Conservation (phyloP, 2,329 filamentous ascomycete genomes). For the Fusarium brachygibbosum region DNA sequence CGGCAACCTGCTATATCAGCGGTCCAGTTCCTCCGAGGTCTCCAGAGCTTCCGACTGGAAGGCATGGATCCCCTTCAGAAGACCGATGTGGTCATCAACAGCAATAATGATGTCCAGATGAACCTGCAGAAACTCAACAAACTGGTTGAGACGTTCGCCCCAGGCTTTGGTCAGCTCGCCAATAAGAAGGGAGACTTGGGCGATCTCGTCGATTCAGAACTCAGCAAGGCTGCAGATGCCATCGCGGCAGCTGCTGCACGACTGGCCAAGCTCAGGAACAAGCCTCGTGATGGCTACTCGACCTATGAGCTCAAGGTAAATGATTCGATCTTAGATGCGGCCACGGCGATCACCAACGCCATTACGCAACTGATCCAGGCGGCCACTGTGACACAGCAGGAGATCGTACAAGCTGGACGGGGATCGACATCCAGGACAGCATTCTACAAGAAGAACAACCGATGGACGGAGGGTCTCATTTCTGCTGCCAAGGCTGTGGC, state of each 20-base stretch:
- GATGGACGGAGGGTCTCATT: constrained; percentile 98
- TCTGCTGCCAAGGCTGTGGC: constrained; percentile 97
- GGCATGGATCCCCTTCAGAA: constrained; percentile 91
- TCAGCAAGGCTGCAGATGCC: constrained; percentile 93
- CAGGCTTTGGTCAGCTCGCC: constrained; percentile 84
- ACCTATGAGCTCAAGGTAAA: constrained; percentile 97
- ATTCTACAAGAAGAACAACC: constrained; percentile 99
- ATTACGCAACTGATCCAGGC: constrained; percentile 96
- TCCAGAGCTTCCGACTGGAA: constrained; percentile 94
- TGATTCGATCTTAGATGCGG: constrained; percentile 93
- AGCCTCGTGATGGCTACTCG: constrained; percentile 94
- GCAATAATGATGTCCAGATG: constrained; percentile 95
- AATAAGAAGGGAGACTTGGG: constrained; percentile 88
- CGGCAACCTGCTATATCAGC: constrained; percentile 87
- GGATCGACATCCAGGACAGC: constrained; percentile 89
- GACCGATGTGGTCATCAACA: constrained; percentile 97
- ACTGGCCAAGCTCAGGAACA: constrained; percentile 92
- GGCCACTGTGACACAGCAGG: constrained; percentile 90
- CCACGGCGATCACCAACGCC: constrained; percentile 91
- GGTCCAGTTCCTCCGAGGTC: constrained; percentile 92
- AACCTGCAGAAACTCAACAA: constrained; percentile 95
- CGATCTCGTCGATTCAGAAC: constrained; percentile 90
- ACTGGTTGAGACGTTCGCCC: constrained; percentile 90
- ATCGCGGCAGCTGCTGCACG: constrained; percentile 93
- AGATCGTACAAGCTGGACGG: constrained; percentile 94